Conservation (phyloP, 768 basidiomycete genomes). For the Brasilioporus rufonigricans region DNA sequence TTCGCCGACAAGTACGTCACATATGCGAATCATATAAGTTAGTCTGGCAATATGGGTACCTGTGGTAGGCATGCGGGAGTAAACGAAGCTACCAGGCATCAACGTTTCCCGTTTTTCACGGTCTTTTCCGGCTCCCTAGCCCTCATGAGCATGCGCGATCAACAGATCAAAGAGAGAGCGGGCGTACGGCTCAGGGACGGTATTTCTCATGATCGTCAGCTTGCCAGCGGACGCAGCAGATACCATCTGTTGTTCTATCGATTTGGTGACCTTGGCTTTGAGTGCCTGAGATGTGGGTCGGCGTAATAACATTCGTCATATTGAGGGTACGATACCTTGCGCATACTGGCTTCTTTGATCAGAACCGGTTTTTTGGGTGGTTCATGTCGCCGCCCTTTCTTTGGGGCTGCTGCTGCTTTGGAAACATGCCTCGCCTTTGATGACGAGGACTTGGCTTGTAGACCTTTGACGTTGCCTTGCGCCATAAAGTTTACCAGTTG, state of each 20-base stretch:
- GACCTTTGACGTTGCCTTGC: conserved; percentile 85
- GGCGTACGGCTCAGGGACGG: conserved; percentile 32
- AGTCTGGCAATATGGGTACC: conserved; percentile 5
- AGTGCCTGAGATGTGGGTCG: conserved; percentile 50
- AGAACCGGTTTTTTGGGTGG: conserved; percentile 78
- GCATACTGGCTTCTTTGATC: conserved; percentile 74
- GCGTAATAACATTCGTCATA: background rate
- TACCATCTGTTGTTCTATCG: conserved; percentile 91
- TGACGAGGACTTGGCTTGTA: conserved; percentile 49
- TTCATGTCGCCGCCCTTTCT: conserved; percentile 76
- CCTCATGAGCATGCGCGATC: conserved; percentile 2
- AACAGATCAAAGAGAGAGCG: background rate
- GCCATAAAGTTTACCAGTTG: no score
- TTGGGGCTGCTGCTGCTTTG: conserved; percentile 66
- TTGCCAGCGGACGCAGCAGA: conserved; percentile 85
- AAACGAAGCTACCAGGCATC: conserved; percentile 9
- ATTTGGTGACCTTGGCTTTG: conserved; percentile 87
- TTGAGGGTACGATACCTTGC: conserved; percentile 50
- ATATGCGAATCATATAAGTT: background rate
- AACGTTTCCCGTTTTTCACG: conserved; percentile 17
- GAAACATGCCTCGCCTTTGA: conserved; percentile 53
- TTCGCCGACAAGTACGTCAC: background rate
- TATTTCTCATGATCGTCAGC: conserved; percentile 88
- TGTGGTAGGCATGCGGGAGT: background rate
- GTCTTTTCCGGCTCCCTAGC: conserved; percentile 22